phyloP scores from a whole-genome alignment of 352 stramenopile genomes.

The Globisporangium okanoganense region DNA sequence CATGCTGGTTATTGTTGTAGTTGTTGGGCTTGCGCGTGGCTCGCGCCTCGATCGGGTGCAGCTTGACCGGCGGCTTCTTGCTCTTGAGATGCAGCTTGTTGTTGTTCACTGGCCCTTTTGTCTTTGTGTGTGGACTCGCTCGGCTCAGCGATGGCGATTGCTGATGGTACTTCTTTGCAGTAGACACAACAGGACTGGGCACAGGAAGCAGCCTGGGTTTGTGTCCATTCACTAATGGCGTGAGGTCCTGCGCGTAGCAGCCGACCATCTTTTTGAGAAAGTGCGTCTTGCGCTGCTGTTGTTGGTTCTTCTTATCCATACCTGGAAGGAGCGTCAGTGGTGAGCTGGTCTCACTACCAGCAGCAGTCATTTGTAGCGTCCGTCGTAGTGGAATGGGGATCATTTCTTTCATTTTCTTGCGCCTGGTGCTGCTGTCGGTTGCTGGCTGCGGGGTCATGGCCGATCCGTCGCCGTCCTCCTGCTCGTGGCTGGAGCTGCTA shows the following conservation, averaged over 20 bases:
- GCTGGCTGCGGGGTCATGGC: background rate
- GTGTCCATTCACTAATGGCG: conserved; percentile 43
- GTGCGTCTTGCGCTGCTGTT: conserved; percentile 25
- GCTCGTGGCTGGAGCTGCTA: background rate
- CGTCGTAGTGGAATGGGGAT: conserved; percentile 9
- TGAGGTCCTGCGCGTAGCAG: conserved; percentile 65
- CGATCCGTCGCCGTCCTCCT: background rate
- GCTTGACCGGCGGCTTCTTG: conserved; percentile 14
- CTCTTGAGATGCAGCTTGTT: conserved; percentile 17
- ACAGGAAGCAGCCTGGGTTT: conserved; percentile 44
- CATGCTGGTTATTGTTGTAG: conserved; percentile 30
- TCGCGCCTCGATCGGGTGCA: conserved; percentile 18
- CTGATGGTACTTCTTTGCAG: background rate
- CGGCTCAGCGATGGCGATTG: background rate
- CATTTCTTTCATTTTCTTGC: conserved; percentile 19
- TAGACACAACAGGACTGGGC: conserved; percentile 8
- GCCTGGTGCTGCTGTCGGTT: background rate
- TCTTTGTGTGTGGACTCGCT: background rate
- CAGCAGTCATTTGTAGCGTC: background rate
- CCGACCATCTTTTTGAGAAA: conserved; percentile 26
- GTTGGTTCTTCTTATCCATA: background rate
- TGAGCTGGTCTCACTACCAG: background rate
- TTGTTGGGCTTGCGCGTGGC: conserved; percentile 19
- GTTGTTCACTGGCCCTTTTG: background rate
- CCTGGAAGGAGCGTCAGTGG: background rate